Evolutionary conservation across 257 asterid species (phyloP).

Genomic region (Primulina huaijiensis): DNA sequence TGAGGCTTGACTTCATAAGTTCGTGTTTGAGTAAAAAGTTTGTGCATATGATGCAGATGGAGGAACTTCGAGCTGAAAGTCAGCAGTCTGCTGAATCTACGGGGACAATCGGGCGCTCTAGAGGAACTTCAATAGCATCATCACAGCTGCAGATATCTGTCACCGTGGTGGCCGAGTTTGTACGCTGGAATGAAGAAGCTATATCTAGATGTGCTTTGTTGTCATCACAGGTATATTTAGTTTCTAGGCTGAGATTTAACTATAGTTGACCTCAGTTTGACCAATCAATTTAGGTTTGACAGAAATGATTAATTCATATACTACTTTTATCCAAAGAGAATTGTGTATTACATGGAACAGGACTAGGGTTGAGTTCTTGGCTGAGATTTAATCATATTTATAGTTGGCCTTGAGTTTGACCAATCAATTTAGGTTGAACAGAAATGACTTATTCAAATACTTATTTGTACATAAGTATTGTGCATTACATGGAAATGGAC

Average conservation of each 20-base stretch:
- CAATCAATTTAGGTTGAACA: no score
- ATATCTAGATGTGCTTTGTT: slow-evolving; percentile 76
- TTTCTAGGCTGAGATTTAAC: slow-evolving; percentile 13
- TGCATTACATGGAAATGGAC: slow-evolving; percentile 11
- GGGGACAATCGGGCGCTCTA: slow-evolving; percentile 94
- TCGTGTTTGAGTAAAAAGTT: slow-evolving; percentile 10
- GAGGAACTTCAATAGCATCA: slow-evolving; percentile 85
- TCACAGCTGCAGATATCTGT: slow-evolving; percentile 90
- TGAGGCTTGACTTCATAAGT: slow-evolving; percentile 20
- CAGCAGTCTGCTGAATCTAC: slow-evolving; percentile 73
- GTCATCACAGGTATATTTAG: slow-evolving; percentile 64
- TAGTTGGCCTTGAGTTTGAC: no score
- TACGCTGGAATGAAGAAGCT: slow-evolving; percentile 99
- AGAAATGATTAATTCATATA: background rate
- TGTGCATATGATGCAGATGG: slow-evolving; percentile 61
- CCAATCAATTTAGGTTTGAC: slow-evolving; percentile 3
- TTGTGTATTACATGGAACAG: slow-evolving; percentile 13
- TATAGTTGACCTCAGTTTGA: slow-evolving; percentile 11
- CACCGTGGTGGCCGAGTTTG: slow-evolving; percentile 92
- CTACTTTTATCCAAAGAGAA: slow-evolving; percentile 2
- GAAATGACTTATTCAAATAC: no score
- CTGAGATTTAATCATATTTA: no score
- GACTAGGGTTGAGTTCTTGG: background rate
- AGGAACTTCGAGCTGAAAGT: slow-evolving; percentile 76
- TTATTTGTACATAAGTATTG: background rate